A percentile compares a stretch with the other conserved stretches of the same genome.
Conservation (phyloP, 2,329 filamentous ascomycete species). For the Fusarium coicis region DNA sequence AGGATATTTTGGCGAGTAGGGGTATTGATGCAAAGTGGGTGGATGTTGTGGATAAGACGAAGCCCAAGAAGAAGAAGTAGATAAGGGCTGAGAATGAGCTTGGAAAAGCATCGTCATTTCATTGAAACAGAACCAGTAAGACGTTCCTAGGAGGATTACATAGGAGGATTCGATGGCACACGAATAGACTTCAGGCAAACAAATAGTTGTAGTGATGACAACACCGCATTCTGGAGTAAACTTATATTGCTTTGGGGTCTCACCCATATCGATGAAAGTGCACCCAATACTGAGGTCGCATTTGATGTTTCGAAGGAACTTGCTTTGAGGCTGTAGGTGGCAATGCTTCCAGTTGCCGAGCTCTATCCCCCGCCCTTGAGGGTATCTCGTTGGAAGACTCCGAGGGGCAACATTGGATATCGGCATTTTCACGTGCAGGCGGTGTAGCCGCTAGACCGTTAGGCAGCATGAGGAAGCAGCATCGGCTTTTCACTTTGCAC, state of each 20-base stretch:
- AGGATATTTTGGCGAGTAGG: conserved; percentile 22
- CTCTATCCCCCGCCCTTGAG: too few species aligned
- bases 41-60: conserved; percentile 36
- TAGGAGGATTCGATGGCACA: not conserved
- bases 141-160: not conserved
- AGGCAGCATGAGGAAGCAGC: not conserved
- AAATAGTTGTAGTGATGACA: not conserved
- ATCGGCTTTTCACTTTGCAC: not conserved
- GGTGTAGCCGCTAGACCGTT: not conserved
- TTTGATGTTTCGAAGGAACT: not conserved
- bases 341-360: not conserved
- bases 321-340: too few species aligned
- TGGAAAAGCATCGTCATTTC: too few species aligned
- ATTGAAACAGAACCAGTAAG: too few species aligned
- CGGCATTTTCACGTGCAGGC: not conserved
- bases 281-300: accelerated
- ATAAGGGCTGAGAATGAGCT: too few species aligned
- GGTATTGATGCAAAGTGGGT: conserved; percentile 38
- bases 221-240: accelerated
- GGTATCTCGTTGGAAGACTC: not conserved
- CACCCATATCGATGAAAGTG: too few species aligned
- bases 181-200: not conserved
- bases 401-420: not conserved
- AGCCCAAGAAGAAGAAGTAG: conserved; percentile 35
- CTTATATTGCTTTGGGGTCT: accelerated